Evolutionary conservation across 1,284 basidiomycete species (phyloP).

Genomic region (Takashimella koratensis): DNA sequence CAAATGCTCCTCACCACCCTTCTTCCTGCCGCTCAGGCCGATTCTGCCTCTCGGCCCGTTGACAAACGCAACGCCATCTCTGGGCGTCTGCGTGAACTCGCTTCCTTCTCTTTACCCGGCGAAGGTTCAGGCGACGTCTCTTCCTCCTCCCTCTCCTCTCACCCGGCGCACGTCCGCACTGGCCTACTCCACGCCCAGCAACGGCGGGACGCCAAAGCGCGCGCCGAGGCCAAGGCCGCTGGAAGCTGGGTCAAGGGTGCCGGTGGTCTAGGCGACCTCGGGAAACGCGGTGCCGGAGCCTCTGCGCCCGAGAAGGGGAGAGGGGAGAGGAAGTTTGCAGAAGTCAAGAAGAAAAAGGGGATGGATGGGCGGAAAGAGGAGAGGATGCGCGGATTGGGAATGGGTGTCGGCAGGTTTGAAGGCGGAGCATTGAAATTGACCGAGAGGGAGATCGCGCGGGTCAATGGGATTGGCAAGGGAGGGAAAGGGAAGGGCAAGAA

Average conservation of each 20-base stretch:
- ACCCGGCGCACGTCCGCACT: conserved; percentile 42
- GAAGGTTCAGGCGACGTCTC: conserved; percentile 27
- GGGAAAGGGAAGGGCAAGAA: conserved; percentile 5
- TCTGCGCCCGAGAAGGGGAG: conserved; percentile 12
- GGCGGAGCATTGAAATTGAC: conserved; percentile 43
- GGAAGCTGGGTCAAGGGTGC: conserved; percentile 40
- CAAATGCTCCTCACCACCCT: conserved; percentile 46
- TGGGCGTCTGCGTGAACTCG: conserved; percentile 43
- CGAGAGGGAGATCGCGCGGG: conserved; percentile 39
- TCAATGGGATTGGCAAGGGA: conserved; percentile 13
- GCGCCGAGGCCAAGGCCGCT: conserved; percentile 34
- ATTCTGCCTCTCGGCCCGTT: conserved; percentile 33
- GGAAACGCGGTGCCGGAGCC: conserved; percentile 14
- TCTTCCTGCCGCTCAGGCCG: conserved; percentile 28
- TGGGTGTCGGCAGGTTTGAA: conserved; percentile 47
- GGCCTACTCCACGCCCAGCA: conserved; percentile 37
- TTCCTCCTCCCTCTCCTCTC: conserved; percentile 20
- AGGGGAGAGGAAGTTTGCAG: conserved; percentile 24
- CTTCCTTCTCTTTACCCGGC: conserved; percentile 36
- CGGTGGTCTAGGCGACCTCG: conserved; percentile 41
- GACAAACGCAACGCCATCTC: conserved; percentile 45
- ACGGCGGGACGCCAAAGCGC: conserved; percentile 24
- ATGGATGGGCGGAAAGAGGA: conserved; percentile 36
- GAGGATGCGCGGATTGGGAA: conserved; percentile 41
- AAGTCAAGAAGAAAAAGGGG: conserved; percentile 43